phyloP scores from a whole-genome alignment of 495 filamentous ascomycete species.

The Corynascus novoguineensis region DNA sequence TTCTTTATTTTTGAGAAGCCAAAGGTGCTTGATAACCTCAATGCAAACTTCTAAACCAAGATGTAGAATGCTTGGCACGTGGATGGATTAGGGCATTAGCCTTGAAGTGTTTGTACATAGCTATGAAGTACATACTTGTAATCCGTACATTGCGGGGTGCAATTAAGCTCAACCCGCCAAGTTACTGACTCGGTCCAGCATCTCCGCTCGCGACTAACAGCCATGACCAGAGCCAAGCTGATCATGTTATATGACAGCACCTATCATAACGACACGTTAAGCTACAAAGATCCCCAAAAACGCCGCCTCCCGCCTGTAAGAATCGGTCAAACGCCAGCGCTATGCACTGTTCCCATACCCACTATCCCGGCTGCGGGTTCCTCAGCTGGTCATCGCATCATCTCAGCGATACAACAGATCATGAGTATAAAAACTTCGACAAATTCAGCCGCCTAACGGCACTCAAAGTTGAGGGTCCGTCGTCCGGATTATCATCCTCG shows the following conservation, averaged over 20 bases:
- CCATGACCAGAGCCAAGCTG: neutral
- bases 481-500: constrained; percentile 46
- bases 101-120: no score
- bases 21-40: neutral
- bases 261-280: neutral
- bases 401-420: neutral
- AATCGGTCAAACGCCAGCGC: constrained; percentile 12
- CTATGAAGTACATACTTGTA: no score
- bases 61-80: no score
- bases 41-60: neutral
- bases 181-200: no score
- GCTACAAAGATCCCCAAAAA: constrained; percentile 21
- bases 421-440: constrained; percentile 51
- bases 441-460: constrained; percentile 41
- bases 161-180: no score
- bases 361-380: neutral
- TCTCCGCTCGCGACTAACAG: neutral
- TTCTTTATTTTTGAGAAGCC: neutral
- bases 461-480: neutral
- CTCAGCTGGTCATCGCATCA: neutral
- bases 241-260: constrained; percentile 3
- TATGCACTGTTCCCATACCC: neutral
- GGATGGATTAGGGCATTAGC: no score
- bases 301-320: neutral
- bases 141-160: no score